Base-by-base conservation (phyloP, 208 protist genomes). In the Wallacemonas sp. region DNA sequence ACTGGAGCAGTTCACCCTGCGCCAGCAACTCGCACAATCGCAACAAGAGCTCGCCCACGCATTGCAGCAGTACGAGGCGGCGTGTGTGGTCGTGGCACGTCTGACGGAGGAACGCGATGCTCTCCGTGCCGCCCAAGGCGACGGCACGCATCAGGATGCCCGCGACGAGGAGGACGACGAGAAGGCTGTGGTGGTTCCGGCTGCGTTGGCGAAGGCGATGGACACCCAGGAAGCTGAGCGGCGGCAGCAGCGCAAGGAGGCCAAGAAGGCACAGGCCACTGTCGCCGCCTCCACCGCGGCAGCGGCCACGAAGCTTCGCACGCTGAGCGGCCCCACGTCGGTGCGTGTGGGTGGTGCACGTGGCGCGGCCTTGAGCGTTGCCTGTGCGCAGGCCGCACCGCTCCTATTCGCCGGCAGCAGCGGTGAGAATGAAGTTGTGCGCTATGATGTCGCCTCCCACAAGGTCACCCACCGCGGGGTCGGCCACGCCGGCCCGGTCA, bases 61-160 rank as follows among this genome's bases (percentile, higher is more conserved):
- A 5, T 76, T 99, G 54, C 99, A 99, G 69, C 97, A 99, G 85
- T 97, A 99, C 74, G 98, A 99, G 73, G 98, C 98, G 32, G 97
- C 98, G 2, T 99, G 97, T 76, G 81, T 97, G 19, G 98, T 99
- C 21, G 99, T 99, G 59, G 98, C 98, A 2, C 87, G 90, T 44
- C 79, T 99, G 22, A 93, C 91, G 29, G 81, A 85, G 39, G 85
- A 95, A 54, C 50, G 78, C 30, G 85, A 94, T 17, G 41, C 19
- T 3, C 67, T 79, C 13, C 71, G 27, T 21, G 36, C 24, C 9
- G 53, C 38, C 2, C 19, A 61, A 10, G n/a, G n/a, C n/a, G n/a
- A n/a, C n/a, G n/a, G n/a, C n/a, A n/a, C n/a, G n/a, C n/a, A n/a
- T n/a, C n/a, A n/a, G n/a, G n/a, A n/a, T n/a, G n/a, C n/a, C n/a